Base-by-base conservation (phyloP, 139 green algal species). In the Picochlorum sp. region DNA sequence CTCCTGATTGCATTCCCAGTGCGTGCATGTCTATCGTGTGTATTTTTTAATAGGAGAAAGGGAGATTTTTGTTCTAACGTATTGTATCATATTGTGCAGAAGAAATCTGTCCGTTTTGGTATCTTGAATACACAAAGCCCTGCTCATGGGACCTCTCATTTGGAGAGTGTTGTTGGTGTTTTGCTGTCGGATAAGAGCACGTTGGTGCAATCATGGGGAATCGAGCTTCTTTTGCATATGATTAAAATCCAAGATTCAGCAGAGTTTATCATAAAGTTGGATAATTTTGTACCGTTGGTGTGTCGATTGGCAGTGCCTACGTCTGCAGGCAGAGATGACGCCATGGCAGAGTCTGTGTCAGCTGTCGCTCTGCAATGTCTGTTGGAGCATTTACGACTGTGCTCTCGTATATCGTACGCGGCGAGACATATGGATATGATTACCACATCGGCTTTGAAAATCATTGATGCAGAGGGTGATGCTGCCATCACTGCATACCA, bases 371-470 rank as follows among this genome's bases (percentile, higher is more conserved):
- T 79, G 34, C 60, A 58, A 18, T 62, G 45, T 4, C 26, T 77
- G 31, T 57, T 72, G 52, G 74, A 78, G 65, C 70, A 79, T 60
- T 49, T 83, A 21, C 60, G 57, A 21, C 67, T 78, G 37, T 77
- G 68, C 7, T 51, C 45, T 8, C 59, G 72, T 26, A 45, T 71
- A 3, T 69, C 72, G 8, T 77, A 74, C 47, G 66, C 71, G 4
- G 72, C 67, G 4, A 66, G 57, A 13, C 38, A 81, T 60, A 63
- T 81, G 24, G 63, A 78, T 49, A 50, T 47, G 34, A 67, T 79
- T 49, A 65, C 55, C 4, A 65, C 47, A 49, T 34, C 54, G 8
- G 62, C 70, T 47, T 62, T 79, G 47, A 62, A 57, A 5, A 59
- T 45, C 5, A 57, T 66, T 3, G 57, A 66, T 23, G 14, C 65